A percentile compares a stretch with the other conserved stretches of the same genome.
phyloP scores from a whole-genome alignment of 305 asterid species.

The Solanum aculeatissimum region DNA sequence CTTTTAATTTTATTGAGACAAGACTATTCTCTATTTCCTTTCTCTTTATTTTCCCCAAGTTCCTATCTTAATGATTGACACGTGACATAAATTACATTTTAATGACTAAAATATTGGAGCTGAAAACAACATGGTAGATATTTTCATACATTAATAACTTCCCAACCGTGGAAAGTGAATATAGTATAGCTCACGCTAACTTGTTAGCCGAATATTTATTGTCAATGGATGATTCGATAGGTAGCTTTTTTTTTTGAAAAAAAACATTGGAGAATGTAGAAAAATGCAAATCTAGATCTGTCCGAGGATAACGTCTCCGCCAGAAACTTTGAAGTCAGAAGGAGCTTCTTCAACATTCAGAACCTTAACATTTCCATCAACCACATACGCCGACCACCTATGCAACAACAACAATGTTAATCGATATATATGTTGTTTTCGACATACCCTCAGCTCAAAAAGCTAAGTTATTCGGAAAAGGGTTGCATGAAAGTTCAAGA shows the following conservation, averaged over 20 bases:
- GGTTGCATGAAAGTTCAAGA: not conserved
- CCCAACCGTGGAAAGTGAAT: not conserved
- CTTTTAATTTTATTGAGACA: not conserved
- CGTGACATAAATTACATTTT: no score
- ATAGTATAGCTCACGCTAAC: not conserved
- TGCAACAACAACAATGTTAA: not conserved
- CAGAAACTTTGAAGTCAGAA: constrained; percentile 79
- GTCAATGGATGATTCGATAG: not conserved
- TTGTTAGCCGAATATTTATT: not conserved
- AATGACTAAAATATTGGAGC: no score
- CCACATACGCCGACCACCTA: constrained; percentile 94
- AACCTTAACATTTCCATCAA: constrained; percentile 66
- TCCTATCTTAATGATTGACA: no score
- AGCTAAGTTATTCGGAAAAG: not conserved
- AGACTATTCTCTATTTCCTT: no score
- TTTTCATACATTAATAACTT: not conserved
- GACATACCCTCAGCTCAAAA: not conserved
- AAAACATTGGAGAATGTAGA: not conserved
- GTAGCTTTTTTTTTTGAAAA: not conserved
- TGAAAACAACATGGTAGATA: not conserved
- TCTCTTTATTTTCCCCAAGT: no score
- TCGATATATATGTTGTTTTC: not conserved
- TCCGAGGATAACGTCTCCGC: constrained; percentile 61
- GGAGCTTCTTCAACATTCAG: constrained; percentile 77
- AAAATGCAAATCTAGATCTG: constrained; percentile 35